Percentiles rank a stretch among this genome's conserved stretches.
These are phyloP conservation scores for Chaetothyriales sp. DNA, from an alignment of 2,329 filamentous ascomycete genomes.

Conservation along the genomic window DNA sequence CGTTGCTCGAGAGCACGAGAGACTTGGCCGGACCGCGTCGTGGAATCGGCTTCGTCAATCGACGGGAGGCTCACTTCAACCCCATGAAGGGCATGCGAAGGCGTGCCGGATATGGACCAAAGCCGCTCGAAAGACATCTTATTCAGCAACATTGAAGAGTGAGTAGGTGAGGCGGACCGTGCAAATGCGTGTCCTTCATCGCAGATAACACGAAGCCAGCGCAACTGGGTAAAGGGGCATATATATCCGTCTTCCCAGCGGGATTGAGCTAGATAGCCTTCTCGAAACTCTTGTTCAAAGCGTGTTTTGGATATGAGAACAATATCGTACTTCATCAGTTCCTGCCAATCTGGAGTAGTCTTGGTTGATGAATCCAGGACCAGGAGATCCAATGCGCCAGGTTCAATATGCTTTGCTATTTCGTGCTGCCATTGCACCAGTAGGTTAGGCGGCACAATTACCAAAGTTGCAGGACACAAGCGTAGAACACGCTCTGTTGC, in stretches of 20 bases:
- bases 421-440: conserved; percentile 72
- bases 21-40: conserved; percentile 7
- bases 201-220: conserved; percentile 78
- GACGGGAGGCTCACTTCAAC: conserved; percentile 44
- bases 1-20: conserved; percentile 8
- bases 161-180: conserved; percentile 45
- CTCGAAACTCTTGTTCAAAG: conserved; percentile 53
- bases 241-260: conserved; percentile 32
- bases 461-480: conserved; percentile 54
- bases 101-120: conserved; percentile 86
- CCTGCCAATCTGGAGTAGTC: conserved; percentile 40
- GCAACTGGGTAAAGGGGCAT: conserved; percentile 53
- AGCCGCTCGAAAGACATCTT: conserved; percentile 49
- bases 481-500: conserved; percentile 31
- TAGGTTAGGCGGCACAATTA: conserved; percentile 72
- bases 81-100: conserved; percentile 68
- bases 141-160: conserved; percentile 39
- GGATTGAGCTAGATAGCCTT: conserved; percentile 35
- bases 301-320: conserved; percentile 60
- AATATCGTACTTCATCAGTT: conserved; percentile 55
- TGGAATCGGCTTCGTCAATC: conserved; percentile 22
- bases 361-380: conserved; percentile 40
- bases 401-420: conserved; percentile 58
- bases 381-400: conserved; percentile 46
- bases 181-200: conserved; percentile 84